A percentile compares a stretch with the other conserved stretches of the same genome.
phyloP scores from a whole-genome alignment of 2,329 filamentous ascomycete genomes.

The Ascochyta lentis region DNA sequence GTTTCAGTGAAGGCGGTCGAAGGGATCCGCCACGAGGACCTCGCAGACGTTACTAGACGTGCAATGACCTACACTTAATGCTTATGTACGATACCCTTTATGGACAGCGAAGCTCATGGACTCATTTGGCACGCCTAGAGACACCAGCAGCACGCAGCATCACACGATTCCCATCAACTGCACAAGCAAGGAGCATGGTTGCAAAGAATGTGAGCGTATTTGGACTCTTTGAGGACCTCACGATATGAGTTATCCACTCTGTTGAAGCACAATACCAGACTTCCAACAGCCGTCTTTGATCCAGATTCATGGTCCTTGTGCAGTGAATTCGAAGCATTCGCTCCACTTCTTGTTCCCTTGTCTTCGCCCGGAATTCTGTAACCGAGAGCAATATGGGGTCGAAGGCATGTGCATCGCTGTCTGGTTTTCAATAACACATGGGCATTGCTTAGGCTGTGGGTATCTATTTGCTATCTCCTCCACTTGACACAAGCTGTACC shows the following conservation, averaged over 20 bases:
- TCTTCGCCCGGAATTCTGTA: neutral
- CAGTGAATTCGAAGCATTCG: neutral
- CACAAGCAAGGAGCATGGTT: conserved; percentile 1
- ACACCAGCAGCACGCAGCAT: neutral
- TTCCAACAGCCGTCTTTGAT: neutral
- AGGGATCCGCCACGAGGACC: conserved; percentile 42
- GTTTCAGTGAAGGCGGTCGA: conserved; percentile 45
- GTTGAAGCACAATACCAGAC: neutral
- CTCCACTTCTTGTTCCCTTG: neutral
- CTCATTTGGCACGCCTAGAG: neutral
- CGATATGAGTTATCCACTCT: neutral
- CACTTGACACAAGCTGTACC: conserved; percentile 54
- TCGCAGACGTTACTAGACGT: conserved; percentile 40
- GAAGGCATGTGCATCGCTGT: neutral
- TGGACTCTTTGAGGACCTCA: neutral
- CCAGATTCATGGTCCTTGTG: neutral
- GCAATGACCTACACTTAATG: conserved; percentile 13
- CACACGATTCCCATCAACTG: neutral
- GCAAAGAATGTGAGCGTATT: neutral
- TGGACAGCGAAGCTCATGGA: conserved; percentile 8
- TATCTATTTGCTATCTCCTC: conserved; percentile 37
- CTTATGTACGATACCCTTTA: conserved; percentile 37
- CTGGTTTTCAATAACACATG: neutral
- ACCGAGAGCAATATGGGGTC: neutral
- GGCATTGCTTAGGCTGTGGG: neutral